phyloP scores from a whole-genome alignment of 352 stramenopile species.

The Globisporangium lucens region DNA sequence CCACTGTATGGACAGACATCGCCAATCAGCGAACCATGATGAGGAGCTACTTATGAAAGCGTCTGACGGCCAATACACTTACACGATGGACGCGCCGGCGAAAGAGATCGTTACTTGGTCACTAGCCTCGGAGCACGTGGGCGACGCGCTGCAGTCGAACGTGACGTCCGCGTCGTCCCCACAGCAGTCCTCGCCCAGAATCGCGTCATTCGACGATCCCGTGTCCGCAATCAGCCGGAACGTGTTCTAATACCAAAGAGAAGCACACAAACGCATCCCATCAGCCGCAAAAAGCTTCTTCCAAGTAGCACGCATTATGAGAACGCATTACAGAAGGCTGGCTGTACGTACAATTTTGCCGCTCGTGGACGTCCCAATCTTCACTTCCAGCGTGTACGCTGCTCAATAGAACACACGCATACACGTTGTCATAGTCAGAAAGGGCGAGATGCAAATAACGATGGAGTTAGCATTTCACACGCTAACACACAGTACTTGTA shows the following conservation, averaged over 20 bases:
- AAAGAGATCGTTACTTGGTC: slow-evolving; percentile 42
- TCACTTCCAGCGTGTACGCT: slow-evolving; percentile 34
- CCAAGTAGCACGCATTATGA: neutral
- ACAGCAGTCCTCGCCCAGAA: slow-evolving; percentile 65
- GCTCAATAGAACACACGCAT: slow-evolving; percentile 2
- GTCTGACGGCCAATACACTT: slow-evolving; percentile 12
- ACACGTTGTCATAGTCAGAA: neutral
- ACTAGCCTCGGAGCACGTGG: slow-evolving; percentile 42
- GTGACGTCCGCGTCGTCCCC: slow-evolving; percentile 35
- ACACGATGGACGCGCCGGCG: slow-evolving; percentile 64
- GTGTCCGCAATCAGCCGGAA: slow-evolving; percentile 82
- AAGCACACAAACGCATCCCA: neutral
- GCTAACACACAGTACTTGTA: neutral
- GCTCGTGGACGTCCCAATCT: slow-evolving; percentile 24
- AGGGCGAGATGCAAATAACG: neutral
- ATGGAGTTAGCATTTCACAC: neutral
- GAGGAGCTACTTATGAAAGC: neutral
- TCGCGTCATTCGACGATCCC: slow-evolving; percentile 77
- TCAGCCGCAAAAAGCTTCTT: neutral
- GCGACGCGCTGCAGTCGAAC: slow-evolving; percentile 66
- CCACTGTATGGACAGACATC: slow-evolving; percentile 29
- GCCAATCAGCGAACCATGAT: neutral
- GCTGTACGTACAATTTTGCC: slow-evolving; percentile 15
- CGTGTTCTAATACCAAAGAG: slow-evolving; percentile 35
- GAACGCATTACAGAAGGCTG: neutral